Evolutionary conservation across 805 yeast genomes (phyloP), one percentile per base, ranked within the genome.

Genomic region (Candida xiaguanensis): DNA sequence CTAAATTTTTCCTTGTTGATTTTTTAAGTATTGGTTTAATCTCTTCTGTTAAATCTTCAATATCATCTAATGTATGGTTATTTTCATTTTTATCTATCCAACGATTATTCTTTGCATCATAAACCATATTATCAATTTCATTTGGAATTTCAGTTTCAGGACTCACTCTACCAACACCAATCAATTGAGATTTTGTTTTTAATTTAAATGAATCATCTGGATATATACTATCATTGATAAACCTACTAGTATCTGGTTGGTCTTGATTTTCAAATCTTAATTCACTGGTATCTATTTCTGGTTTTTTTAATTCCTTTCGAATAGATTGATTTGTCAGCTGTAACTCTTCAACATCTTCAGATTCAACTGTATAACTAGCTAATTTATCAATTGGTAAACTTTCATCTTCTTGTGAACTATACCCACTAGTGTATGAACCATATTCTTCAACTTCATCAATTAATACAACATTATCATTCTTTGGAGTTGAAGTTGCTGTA

Each of bases 401-500:
- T 12, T 25, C 32, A 12, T 32, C 47, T 17, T 37, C 47, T 22
- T 42, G 41, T 12, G 41, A 38, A 19, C 58, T 58, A 36, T 56
- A 56, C 3, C 59, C 63, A 34, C 65, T 60, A 4, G 67, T 54
- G 34, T 56, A 65, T 0, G 67, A 55, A 2, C 67, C 59, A 33
- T 60, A 63, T 12, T 54, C 62, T 17, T 50, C 51, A 7, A 36
- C 34, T 5, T 40, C 28, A 31, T 36, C 42, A 38, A 29, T 20
- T 18, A 24, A 38, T 13, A 8, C 45, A 2, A 51, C 41, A 36
- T 51, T 61, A 28, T 49, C 47, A 8, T 53, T 48, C 30, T 65
- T 65, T 1, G 72, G 72, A 1, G 72, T 66, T 11, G 70, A 65
- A 1, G 73, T 67, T 1, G 68, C 64, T 2, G 68, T 65, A 4